Base-by-base conservation (phyloP, 495 filamentous ascomycete species). In the Mycothermus thermophilus region DNA sequence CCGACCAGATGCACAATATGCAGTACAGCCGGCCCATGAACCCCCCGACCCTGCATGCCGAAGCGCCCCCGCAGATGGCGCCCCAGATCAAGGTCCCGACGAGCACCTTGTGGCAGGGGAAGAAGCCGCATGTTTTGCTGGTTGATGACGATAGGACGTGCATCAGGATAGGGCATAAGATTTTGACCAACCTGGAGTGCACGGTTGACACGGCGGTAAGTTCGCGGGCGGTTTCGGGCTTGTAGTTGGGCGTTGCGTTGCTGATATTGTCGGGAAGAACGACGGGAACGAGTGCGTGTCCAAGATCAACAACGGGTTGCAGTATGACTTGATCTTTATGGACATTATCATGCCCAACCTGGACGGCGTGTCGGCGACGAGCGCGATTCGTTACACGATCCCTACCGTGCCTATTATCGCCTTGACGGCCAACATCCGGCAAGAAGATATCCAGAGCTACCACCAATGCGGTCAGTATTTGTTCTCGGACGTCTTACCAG, bases 261-360 rank as follows among this genome's bases (percentile, higher is more conserved):
- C n/a, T n/a, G n/a, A n/a, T n/a, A n/a, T n/a, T n/a, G n/a, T n/a
- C n/a, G n/a, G 16, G 11, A 12, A 55, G 52, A 33, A 39, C 35
- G 83, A 97, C 59, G 90, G 90, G 9, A 61, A 93, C 33, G 83
- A 93, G 57, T 88, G 90, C 30, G 87, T 95, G 26, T 84, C 83
- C 54, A 95, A 93, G 55, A 77, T 94, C 49, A 85, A 83, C 51
- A 79, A 80, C 11, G 38, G 51, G 20, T 74, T 76, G 12, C 83
- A 81, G 22, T 96, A 92, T 56, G 87, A 96, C 51, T 59, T 97
- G 26, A 84, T 97, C 28, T 71, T 96, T 27, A 97, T 97, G 90
- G 92, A 96, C 60, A 96, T 97, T 46, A 93, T 96, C 40, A 95
- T 97, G 88, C 90, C 90, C 11, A 79, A 88, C 48, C 65, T 97